Base-by-base conservation (phyloP, 2,329 filamentous ascomycete species). In the Pseudogymnoascus sp. region DNA sequence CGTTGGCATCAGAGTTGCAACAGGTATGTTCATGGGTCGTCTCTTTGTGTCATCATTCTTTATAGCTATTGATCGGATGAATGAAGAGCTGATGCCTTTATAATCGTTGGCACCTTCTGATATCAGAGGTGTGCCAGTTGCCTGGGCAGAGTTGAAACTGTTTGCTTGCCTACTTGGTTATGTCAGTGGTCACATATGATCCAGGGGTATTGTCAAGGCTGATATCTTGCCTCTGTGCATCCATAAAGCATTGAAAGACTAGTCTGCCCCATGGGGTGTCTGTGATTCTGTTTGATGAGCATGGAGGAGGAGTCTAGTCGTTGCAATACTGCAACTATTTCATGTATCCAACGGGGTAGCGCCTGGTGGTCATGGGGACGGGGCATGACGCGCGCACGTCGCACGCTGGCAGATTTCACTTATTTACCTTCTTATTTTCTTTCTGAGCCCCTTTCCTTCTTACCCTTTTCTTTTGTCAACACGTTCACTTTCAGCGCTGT, bases 371-470 rank as follows among this genome's bases (percentile, higher is more conserved):
- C 50, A 56, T 56, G 50, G 28, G 50, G 50, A 56, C 50, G 50
- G 28, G 50, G 50, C 16, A 56, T 56, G 50, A 56, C 50, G 50
- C 50, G 50, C 50, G 50, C 50, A 56, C 6, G 50, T 56, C 50
- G 50, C 50, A 56, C 50, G 50, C 26, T 33, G 50, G 28, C 50
- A 19, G 8, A 56, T 56, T 56, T 56, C 50, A 56, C 50, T 56
- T 56, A 33, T 19, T 56, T 33, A 56, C 26, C 50, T 33, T 33
- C n/a, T 56, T 53, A 26, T 31, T 19, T 56, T 56, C n/a, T 33
- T 56, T 33, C 50, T 56, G 50, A 19, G 5, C 28, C 10, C 33
- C 26, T 56, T 22, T 12, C 8, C 26, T 33, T 56, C 50, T 33
- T 56, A 4, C 26, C 16, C 50, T 19, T 33, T 33, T 33, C 50